phyloP scores from a whole-genome alignment of 2,329 filamentous ascomycete species.

The Elsinoe australis region DNA sequence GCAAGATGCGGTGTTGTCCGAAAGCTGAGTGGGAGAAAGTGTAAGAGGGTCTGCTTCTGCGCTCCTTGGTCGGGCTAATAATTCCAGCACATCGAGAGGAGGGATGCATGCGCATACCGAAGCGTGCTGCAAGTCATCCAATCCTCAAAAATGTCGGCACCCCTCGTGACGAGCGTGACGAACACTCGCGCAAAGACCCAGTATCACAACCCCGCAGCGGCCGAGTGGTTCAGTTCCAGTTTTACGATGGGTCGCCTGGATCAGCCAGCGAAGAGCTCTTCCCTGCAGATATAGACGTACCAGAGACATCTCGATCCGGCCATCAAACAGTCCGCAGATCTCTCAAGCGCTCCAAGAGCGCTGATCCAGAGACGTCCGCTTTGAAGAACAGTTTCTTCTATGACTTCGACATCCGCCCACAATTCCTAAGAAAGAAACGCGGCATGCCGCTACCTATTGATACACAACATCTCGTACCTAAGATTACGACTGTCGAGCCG shows the following conservation, averaged over 20 bases:
- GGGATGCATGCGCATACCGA: not conserved
- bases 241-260: conserved; percentile 2
- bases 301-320: not conserved
- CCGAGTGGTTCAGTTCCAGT: conserved; percentile 6
- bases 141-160: not conserved
- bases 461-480: not conserved
- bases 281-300: not conserved
- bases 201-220: not conserved
- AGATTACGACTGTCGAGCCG: conserved; percentile 18
- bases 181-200: not conserved
- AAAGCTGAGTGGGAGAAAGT: not conserved
- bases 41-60: not conserved
- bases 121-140: not conserved
- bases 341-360: conserved; percentile 1
- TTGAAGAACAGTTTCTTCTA: conserved; percentile 1
- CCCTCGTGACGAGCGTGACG: not conserved
- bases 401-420: conserved; percentile 1
- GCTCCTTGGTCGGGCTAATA: too few species aligned
- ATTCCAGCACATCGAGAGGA: not conserved
- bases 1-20: not conserved
- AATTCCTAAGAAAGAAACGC: conserved; percentile 7
- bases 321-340: not conserved
- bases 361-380: not conserved
- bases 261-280: conserved; percentile 10
- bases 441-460: conserved; percentile 13